These are phyloP conservation scores for Carex parvula DNA, from an alignment of 176 grass and related monocot genomes.

Conservation along the genomic window DNA sequence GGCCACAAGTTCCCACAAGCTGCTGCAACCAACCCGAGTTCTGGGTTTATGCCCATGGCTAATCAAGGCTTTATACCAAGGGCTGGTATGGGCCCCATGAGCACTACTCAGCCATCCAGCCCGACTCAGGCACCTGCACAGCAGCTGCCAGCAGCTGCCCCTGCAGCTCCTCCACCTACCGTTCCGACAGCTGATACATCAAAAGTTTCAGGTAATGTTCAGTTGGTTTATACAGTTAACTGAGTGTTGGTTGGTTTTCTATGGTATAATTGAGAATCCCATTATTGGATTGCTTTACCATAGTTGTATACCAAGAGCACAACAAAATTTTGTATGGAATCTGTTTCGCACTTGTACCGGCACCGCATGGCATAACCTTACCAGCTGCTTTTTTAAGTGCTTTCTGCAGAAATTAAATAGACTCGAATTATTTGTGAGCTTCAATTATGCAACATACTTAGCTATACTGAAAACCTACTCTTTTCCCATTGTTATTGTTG, in stretches of 20 bases:
- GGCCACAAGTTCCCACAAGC: slow-evolving; percentile 57
- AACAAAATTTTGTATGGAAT: background rate
- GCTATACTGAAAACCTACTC: background rate
- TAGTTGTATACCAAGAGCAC: background rate
- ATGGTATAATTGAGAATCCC: background rate
- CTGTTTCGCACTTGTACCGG: background rate
- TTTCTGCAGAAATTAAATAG: background rate
- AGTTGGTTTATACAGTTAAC: background rate
- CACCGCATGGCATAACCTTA: background rate
- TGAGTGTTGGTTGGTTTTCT: background rate
- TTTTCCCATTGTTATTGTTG: slow-evolving; percentile 1
- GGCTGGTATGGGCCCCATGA: slow-evolving; percentile 51
- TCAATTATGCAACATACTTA: background rate
- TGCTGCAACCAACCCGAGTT: slow-evolving; percentile 37
- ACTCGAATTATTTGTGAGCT: background rate
- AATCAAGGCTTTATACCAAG: slow-evolving; percentile 68
- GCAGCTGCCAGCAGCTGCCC: slow-evolving; percentile 33
- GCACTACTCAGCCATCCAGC: slow-evolving; percentile 74
- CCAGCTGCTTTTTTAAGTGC: background rate
- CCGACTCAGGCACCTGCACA: slow-evolving; percentile 49
- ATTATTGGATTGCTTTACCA: background rate
- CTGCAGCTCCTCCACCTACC: slow-evolving; percentile 70
- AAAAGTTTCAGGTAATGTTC: slow-evolving; percentile 78
- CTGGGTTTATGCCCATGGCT: slow-evolving; percentile 59
- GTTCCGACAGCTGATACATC: slow-evolving; percentile 89